phyloP scores from a whole-genome alignment of 2,329 filamentous ascomycete genomes.

The Capronia coronata region DNA sequence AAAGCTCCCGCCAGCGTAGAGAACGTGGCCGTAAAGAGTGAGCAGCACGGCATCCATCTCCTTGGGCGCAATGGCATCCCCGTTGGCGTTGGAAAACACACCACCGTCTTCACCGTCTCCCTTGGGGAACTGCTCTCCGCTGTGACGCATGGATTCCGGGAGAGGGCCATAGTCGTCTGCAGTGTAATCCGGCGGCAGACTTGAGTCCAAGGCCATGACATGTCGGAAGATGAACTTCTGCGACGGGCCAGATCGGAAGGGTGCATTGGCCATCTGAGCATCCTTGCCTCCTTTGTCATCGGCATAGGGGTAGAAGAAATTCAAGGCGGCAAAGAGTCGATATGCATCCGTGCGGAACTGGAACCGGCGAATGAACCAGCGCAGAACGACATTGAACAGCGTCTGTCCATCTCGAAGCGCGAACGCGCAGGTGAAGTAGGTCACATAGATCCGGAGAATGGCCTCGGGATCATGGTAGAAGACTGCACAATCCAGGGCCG shows the following conservation, averaged over 20 bases:
- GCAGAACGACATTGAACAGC: conserved; percentile 60
- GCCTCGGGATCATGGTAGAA: conserved; percentile 66
- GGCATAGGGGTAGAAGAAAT: conserved; percentile 58
- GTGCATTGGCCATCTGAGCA: conserved; percentile 15
- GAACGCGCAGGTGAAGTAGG: conserved; percentile 77
- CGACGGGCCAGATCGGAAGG: conserved; percentile 64
- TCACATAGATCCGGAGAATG: conserved; percentile 66
- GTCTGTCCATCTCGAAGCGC: conserved; percentile 71
- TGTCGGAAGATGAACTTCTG: conserved; percentile 90
- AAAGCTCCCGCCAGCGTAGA: conserved; percentile 77
- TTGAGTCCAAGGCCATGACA: conserved; percentile 80
- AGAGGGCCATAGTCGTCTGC: conserved; percentile 32
- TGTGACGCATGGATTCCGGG: conserved; percentile 30
- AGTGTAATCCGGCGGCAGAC: conserved; percentile 50
- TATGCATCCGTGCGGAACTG: conserved; percentile 76
- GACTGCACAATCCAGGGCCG: conserved; percentile 71
- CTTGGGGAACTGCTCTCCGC: conserved; percentile 13
- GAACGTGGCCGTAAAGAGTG: conserved; percentile 82
- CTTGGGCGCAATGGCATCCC: conserved; percentile 30
- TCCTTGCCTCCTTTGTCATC: conserved; percentile 44
- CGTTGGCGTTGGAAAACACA: conserved; percentile 24
- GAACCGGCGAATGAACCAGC: conserved; percentile 78
- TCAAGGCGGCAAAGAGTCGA: conserved; percentile 73
- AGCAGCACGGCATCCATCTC: conserved; percentile 73
- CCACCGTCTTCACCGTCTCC: conserved; percentile 32